A percentile compares a stretch with the other conserved stretches of the same genome.
phyloP scores from a whole-genome alignment of 495 filamentous ascomycete genomes.

The Aspergillus hancockii region DNA sequence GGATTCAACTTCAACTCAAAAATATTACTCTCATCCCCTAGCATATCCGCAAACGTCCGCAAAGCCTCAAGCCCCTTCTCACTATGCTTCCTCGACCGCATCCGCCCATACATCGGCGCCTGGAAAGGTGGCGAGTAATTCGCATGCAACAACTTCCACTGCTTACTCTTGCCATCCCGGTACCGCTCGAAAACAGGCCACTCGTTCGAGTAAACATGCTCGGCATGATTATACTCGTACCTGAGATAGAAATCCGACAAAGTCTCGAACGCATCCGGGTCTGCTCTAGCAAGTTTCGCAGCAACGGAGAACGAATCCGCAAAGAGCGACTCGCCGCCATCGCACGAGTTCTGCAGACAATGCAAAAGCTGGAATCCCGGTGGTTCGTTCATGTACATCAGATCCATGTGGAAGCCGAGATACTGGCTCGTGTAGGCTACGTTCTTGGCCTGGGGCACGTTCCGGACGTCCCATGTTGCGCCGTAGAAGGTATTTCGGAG shows the following conservation, averaged over 20 bases:
- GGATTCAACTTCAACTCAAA: slow-evolving; percentile 72
- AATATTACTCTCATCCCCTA: slow-evolving; percentile 51
- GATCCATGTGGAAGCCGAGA: slow-evolving; percentile 88
- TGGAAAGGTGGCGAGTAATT: slow-evolving; percentile 78
- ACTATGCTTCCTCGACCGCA: background rate
- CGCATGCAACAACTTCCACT: slow-evolving; percentile 36
- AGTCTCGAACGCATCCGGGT: slow-evolving; percentile 26
- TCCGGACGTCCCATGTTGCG: slow-evolving; percentile 81
- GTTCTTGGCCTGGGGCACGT: slow-evolving; percentile 76
- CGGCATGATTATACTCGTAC: slow-evolving; percentile 70
- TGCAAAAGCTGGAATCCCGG: slow-evolving; percentile 85
- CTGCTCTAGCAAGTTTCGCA: slow-evolving; percentile 32
- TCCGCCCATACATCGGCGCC: slow-evolving; percentile 35
- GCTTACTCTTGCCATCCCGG: background rate
- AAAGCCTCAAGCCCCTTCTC: slow-evolving; percentile 39
- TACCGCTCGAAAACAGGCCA: slow-evolving; percentile 56
- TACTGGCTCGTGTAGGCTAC: slow-evolving; percentile 82
- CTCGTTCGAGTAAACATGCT: slow-evolving; percentile 56
- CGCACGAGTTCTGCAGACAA: slow-evolving; percentile 72
- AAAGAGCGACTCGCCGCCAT: slow-evolving; percentile 82
- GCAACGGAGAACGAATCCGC: slow-evolving; percentile 68
- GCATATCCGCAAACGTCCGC: slow-evolving; percentile 21
- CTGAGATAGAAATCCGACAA: slow-evolving; percentile 49
- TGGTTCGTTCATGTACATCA: slow-evolving; percentile 79
- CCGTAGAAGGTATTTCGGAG: slow-evolving; percentile 88